Evolutionary conservation across 2,329 filamentous ascomycete genomes (phyloP), one percentile per base, ranked within the genome.

Genomic region (Trichophaea hybrida): DNA sequence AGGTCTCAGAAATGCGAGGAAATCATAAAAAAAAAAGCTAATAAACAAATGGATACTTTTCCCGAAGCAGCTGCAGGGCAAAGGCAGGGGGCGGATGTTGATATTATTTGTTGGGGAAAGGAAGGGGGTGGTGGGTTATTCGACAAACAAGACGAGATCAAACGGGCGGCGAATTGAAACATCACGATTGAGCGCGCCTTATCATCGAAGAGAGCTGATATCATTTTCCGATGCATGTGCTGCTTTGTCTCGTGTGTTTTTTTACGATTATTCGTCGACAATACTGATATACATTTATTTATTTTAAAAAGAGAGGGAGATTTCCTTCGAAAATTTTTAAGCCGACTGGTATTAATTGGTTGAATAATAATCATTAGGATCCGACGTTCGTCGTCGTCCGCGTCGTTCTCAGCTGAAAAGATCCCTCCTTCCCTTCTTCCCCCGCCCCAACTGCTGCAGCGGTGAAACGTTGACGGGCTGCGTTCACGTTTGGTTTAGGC

Each of bases 401-500:
- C 24, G 24, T 24, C 24, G 24, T 46, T 10, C 24, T 46, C 40
- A 46, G 40, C 40, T 46, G 40, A 46, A 46, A 46, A 46, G 24
- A 24, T 24, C 3, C 24, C 24, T 2, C 24, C 24, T 24, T 24
- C 24, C 24, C 24, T 24, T 24, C 24, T 2, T n/a, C n/a, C 24
- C 24, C 13, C 40, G 24, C 40, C 40, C 40, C 40, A 46, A 46
- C 40, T 46, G 40, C 40, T n/a, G 40, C n/a, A n/a, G 15, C n/a
- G 48, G 48, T 51, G 48, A 51, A 51, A 51, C 48, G 48, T 51
- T 24, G 48, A 51, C 48, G 48, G 5, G 48, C 48, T 51, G 32
- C 6, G 5, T 51, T 31, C 13, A 13, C 48, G 31, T 5, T 51
- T 31, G 48, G 15, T 24, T n/a, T 31, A 31, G 6, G 48, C 48